These are phyloP conservation scores for Lolium rigidum DNA, from an alignment of 176 grass and related monocot genomes.

Conservation along the genomic window DNA sequence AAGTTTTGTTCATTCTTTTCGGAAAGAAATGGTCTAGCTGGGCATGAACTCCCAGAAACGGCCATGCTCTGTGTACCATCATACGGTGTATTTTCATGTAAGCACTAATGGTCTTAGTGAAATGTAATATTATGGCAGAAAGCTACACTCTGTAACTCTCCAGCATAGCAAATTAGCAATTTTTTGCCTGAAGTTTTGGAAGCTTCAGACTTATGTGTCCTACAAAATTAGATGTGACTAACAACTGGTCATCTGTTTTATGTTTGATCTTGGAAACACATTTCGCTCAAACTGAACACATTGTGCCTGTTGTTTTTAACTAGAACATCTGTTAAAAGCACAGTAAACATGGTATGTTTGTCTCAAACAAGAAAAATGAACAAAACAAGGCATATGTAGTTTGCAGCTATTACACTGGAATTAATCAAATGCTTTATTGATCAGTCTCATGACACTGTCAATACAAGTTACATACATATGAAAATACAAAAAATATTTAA, in stretches of 20 bases:
- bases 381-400: neutral
- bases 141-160: constrained; percentile 44
- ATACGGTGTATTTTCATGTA: constrained; percentile 39
- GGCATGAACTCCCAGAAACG: constrained; percentile 5
- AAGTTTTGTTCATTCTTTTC: constrained; percentile 57
- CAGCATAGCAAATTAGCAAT: constrained; percentile 4
- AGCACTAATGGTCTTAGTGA: constrained; percentile 35
- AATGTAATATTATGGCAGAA: constrained; percentile 49
- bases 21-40: constrained; percentile 17
- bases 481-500: constrained; percentile 1
- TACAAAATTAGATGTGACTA: neutral
- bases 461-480: constrained; percentile 35
- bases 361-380: neutral
- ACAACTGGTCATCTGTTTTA: neutral
- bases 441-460: neutral
- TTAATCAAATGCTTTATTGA: neutral
- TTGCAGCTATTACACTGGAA: constrained; percentile 11
- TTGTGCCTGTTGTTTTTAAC: neutral
- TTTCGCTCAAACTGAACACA: neutral
- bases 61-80: constrained; percentile 33
- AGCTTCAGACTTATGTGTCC: neutral
- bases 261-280: constrained; percentile 1
- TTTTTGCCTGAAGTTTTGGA: constrained; percentile 11
- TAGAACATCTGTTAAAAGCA: neutral
- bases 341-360: neutral